A percentile compares a stretch with the other conserved stretches of the same genome.
Evolutionary conservation across 2,329 filamentous ascomycete genomes (phyloP).

Genomic region (Pseudopithomyces chartarum): DNA sequence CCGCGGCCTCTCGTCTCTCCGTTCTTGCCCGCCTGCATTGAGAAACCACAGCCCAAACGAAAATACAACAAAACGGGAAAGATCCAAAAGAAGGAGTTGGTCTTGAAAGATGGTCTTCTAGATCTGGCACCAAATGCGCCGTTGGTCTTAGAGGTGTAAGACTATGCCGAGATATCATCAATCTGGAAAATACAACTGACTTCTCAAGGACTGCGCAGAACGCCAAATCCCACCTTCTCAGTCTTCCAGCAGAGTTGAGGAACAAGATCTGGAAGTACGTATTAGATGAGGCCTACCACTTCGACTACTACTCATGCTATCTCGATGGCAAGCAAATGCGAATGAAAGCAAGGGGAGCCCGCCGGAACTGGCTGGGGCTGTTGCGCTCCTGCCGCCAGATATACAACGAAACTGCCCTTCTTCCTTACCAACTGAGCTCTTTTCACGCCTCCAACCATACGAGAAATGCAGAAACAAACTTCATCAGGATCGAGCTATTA

Average conservation of each 20-base stretch:
- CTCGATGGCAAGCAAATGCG: background rate
- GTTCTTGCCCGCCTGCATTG: too few relatives aligned
- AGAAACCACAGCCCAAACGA: background rate
- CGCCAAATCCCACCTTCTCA: background rate
- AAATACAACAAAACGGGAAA: background rate
- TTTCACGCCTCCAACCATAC: background rate
- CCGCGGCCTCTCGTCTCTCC: background rate
- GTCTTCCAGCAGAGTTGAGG: background rate
- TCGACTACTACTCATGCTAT: background rate
- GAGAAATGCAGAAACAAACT: background rate
- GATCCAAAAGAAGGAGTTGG: background rate
- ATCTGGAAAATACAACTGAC: background rate
- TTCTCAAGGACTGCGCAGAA: background rate
- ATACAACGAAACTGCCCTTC: background rate
- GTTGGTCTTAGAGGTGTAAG: background rate
- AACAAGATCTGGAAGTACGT: background rate
- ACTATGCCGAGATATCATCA: background rate
- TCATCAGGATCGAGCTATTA: background rate
- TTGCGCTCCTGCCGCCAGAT: background rate
- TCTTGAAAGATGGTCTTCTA: background rate
- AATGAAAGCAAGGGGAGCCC: background rate
- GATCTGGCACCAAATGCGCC: background rate
- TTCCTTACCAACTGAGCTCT: background rate
- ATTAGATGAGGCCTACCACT: background rate
- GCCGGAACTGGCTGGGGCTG: background rate